Evolutionary conservation across 129 eudicot genomes (phyloP).

Genomic region (Chrysanthemum seticuspe): DNA sequence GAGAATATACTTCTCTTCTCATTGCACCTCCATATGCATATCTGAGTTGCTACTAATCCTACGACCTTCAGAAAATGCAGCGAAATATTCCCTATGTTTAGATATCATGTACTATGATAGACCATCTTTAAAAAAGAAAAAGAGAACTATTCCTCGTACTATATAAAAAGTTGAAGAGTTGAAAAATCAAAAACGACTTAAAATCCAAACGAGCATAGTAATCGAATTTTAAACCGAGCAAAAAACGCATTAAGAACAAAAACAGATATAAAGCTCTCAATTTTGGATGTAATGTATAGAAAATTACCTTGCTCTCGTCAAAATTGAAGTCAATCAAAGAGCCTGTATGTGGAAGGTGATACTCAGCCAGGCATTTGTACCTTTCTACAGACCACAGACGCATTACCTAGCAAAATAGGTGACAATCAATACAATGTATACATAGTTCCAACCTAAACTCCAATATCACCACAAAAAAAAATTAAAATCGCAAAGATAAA

Average conservation of each 20-base stretch:
- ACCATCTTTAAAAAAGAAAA: background rate
- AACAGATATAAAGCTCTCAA: background rate
- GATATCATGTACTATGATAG: background rate
- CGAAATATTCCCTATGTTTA: background rate
- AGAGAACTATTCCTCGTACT: too few species aligned
- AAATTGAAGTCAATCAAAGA: conserved; percentile 81
- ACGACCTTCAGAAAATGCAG: conserved; percentile 53
- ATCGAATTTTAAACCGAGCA: too few species aligned
- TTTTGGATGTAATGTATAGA: background rate
- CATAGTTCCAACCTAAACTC: background rate
- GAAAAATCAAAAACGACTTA: too few species aligned
- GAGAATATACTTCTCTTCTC: conserved; percentile 59
- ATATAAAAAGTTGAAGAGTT: too few species aligned
- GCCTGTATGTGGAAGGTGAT: conserved; percentile 54
- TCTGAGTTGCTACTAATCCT: conserved; percentile 69
- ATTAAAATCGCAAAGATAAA: background rate
- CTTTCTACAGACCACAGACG: conserved; percentile 92
- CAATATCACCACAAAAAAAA: background rate
- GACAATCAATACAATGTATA: background rate
- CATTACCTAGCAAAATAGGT: conserved; percentile 58
- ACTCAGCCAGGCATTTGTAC: conserved; percentile 84
- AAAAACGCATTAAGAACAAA: too few species aligned
- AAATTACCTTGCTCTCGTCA: conserved; percentile 91
- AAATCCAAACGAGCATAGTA: too few species aligned
- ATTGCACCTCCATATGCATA: conserved; percentile 82